Evolutionary conservation across 176 grass and related monocot genomes (phyloP).

Genomic region (Carex myosuroides): DNA sequence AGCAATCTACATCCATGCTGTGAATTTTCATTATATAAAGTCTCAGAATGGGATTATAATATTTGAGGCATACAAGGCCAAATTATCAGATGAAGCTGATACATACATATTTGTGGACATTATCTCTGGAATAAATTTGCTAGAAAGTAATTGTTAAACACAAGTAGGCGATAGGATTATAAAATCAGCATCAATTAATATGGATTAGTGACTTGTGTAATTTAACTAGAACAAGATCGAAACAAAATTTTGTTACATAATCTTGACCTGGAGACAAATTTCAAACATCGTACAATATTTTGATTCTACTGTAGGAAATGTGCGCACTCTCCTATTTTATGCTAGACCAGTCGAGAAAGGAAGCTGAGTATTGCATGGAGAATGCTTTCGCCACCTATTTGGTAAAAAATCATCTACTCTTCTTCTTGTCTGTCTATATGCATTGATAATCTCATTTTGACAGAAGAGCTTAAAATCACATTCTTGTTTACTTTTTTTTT

Average conservation of each 20-base stretch:
- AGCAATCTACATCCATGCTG: not conserved
- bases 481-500: not conserved
- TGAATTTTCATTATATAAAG: not conserved
- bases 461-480: not conserved
- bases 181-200: not conserved
- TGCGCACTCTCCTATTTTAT: slow-evolving; percentile 92
- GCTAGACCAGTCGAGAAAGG: slow-evolving; percentile 97
- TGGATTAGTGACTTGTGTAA: not conserved
- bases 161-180: not conserved
- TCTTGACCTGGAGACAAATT: not conserved
- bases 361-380: slow-evolving; percentile 93
- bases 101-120: not conserved
- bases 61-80: not conserved
- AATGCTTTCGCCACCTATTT: slow-evolving; percentile 87
- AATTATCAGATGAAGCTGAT: not conserved
- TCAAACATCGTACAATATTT: slow-evolving; percentile 21
- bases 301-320: slow-evolving; percentile 71
- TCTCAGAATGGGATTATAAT: not conserved
- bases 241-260: not conserved
- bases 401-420: slow-evolving; percentile 35
- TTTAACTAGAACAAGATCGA: slow-evolving; percentile 8
- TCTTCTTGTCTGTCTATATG: not conserved
- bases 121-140: not conserved
- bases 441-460: not conserved
- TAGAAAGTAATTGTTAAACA: not conserved